A percentile compares a stretch with the other conserved stretches of the same genome.
Evolutionary conservation across 2,329 filamentous ascomycete genomes (phyloP).

Genomic region (Fusarium sp.): DNA sequence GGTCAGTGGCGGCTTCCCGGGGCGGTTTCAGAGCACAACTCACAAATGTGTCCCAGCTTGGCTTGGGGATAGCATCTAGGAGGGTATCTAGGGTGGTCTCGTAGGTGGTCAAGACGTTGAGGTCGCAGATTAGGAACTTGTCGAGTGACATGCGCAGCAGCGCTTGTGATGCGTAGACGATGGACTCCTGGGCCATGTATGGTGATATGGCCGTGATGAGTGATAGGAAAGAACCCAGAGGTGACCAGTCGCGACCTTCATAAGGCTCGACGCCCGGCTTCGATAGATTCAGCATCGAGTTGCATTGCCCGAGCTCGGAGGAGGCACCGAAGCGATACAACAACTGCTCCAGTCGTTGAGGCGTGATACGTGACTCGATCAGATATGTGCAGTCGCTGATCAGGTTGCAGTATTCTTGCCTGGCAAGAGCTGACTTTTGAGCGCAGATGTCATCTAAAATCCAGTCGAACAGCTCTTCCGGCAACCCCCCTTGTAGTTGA

Average conservation of each 20-base stretch:
- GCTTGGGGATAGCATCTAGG: conserved; percentile 53
- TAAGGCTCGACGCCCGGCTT: conserved; percentile 46
- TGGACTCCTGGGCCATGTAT: conserved; percentile 49
- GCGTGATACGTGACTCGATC: conserved; percentile 57
- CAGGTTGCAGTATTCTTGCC: conserved; percentile 70
- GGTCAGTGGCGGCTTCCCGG: neutral
- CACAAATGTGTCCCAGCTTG: conserved; percentile 57
- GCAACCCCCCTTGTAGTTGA: conserved; percentile 53
- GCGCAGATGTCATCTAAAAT: conserved; percentile 68
- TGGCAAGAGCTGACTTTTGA: conserved; percentile 66
- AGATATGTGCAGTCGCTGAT: conserved; percentile 59
- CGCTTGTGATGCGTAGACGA: conserved; percentile 56
- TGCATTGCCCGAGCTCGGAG: conserved; percentile 54
- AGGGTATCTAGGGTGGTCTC: conserved; percentile 59
- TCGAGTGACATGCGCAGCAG: conserved; percentile 68
- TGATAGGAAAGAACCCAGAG: conserved; percentile 56
- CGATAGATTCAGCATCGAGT: conserved; percentile 34
- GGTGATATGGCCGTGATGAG: conserved; percentile 55
- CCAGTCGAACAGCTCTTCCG: conserved; percentile 75
- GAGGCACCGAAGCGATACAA: conserved; percentile 70
- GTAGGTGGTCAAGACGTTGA: conserved; percentile 54
- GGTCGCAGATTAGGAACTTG: conserved; percentile 57
- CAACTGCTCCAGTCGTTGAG: conserved; percentile 60
- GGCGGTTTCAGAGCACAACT: conserved; percentile 34
- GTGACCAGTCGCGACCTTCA: conserved; percentile 58